Percentiles rank a stretch among this genome's conserved stretches.
phyloP scores from a whole-genome alignment of 2,329 filamentous ascomycete genomes.

The Nemania sp. region DNA sequence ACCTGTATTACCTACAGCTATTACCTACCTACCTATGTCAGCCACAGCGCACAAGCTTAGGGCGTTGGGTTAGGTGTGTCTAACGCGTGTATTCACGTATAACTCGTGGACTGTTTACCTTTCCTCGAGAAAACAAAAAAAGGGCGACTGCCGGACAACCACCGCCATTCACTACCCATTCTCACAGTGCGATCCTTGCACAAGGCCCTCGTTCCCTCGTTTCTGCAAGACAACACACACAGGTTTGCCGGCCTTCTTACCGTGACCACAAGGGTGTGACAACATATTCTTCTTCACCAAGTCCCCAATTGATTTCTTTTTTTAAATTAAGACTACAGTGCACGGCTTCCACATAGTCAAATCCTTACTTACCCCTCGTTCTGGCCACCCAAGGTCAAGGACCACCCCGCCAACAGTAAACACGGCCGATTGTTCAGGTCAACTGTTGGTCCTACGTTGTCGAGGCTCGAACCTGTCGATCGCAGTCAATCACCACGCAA shows the following conservation, averaged over 20 bases:
- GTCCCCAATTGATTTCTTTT: constrained; percentile 19
- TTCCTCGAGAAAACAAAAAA: constrained; percentile 1
- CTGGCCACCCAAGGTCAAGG: constrained; percentile 15
- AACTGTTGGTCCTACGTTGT: background rate
- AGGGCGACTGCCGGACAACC: background rate
- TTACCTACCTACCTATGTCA: background rate
- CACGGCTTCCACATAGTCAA: constrained; percentile 18
- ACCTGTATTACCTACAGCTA: background rate
- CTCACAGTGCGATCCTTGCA: constrained; percentile 11
- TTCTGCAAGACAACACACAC: constrained; percentile 16
- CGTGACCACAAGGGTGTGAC: constrained; percentile 11
- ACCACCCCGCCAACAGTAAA: constrained; percentile 33
- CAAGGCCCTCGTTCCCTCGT: constrained; percentile 11
- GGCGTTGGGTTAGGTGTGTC: background rate
- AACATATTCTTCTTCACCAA: constrained; percentile 17
- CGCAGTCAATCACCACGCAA: background rate
- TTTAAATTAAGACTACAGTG: constrained; percentile 17
- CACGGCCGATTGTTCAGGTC: background rate
- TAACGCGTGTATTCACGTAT: constrained; percentile 8
- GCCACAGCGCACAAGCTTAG: constrained; percentile 5
- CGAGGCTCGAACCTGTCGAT: background rate
- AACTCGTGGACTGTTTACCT: background rate
- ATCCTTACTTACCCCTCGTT: constrained; percentile 27
- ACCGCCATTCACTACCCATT: background rate
- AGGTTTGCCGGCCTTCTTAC: constrained; percentile 21